Percentiles rank a stretch among this genome's conserved stretches.
phyloP scores from a whole-genome alignment of 129 eudicot species.

The Flaveria linearis region DNA sequence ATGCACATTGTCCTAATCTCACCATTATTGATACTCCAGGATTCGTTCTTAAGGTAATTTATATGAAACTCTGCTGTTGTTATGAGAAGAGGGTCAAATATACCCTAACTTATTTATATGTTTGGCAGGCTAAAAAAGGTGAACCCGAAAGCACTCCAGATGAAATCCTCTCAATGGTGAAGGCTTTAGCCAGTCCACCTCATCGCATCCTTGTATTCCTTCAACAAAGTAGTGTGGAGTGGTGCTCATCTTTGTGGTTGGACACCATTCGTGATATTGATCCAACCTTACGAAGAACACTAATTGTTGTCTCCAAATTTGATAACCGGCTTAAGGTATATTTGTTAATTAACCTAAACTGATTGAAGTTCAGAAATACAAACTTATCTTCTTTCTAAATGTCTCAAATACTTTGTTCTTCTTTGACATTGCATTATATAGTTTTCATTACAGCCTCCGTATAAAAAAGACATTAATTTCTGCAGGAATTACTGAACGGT shows the following conservation, averaged over 20 bases:
- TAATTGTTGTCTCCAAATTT: slow-evolving; percentile 91
- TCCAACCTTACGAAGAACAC: slow-evolving; percentile 80
- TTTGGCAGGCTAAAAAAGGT: slow-evolving; percentile 85
- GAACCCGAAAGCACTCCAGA: slow-evolving; percentile 96
- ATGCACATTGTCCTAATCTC: slow-evolving; percentile 96
- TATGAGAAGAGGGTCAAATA: neutral
- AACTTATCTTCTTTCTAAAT: neutral
- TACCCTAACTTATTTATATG: neutral
- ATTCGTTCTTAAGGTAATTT: slow-evolving; percentile 80
- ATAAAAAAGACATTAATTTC: neutral
- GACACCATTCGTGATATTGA: slow-evolving; percentile 90
- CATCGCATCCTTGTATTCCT: slow-evolving; percentile 92
- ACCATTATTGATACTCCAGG: slow-evolving; percentile 97
- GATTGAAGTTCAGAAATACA: neutral
- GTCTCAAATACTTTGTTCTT: neutral
- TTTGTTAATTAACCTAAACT: neutral
- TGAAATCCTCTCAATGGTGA: slow-evolving; percentile 93
- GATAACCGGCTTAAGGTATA: slow-evolving; percentile 96
- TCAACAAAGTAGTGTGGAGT: slow-evolving; percentile 97
- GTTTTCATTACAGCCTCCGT: neutral
- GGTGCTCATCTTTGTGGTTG: slow-evolving; percentile 99
- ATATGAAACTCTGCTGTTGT: neutral
- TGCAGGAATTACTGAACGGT: slow-evolving; percentile 82
- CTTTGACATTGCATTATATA: neutral
- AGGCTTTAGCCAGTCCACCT: slow-evolving; percentile 88